phyloP scores from a whole-genome alignment of 2,329 filamentous ascomycete species.

The Colletotrichum magnum region DNA sequence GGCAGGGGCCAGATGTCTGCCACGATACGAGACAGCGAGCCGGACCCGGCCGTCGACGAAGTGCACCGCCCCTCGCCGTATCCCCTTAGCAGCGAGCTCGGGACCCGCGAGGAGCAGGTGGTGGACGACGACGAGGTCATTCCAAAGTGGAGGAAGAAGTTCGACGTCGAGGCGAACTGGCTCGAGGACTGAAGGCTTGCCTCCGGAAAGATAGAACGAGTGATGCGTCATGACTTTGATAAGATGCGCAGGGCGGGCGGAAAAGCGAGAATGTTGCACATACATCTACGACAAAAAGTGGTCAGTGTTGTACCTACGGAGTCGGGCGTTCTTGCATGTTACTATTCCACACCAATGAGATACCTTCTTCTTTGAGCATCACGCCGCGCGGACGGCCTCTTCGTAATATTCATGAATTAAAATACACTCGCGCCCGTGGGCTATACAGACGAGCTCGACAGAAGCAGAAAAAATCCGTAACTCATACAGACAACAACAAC shows the following conservation, averaged over 20 bases:
- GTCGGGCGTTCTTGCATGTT: too few relatives aligned
- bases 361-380: neutral
- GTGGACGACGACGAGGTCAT: neutral
- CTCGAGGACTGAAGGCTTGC: neutral
- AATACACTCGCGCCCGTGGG: constrained; percentile 28
- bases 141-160: constrained; percentile 18
- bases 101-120: neutral
- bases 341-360: neutral
- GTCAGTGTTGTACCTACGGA: too few relatives aligned
- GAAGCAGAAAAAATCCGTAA: constrained; percentile 35
- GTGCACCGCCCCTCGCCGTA: constrained; percentile 10
- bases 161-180: neutral
- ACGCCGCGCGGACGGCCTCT: neutral
- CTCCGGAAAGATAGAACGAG: neutral
- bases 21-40: neutral
- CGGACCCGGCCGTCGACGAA: neutral
- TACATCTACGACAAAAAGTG: too few relatives aligned
- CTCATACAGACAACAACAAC: constrained; percentile 41
- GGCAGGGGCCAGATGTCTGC: neutral
- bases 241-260: too few relatives aligned
- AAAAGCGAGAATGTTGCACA: too few relatives aligned
- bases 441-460: constrained; percentile 32
- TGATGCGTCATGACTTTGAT: neutral
- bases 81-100: neutral
- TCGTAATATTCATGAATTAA: constrained; percentile 38